These are phyloP conservation scores for Amanita brunnescens DNA, from an alignment of 768 basidiomycete genomes.

Conservation along the genomic window DNA sequence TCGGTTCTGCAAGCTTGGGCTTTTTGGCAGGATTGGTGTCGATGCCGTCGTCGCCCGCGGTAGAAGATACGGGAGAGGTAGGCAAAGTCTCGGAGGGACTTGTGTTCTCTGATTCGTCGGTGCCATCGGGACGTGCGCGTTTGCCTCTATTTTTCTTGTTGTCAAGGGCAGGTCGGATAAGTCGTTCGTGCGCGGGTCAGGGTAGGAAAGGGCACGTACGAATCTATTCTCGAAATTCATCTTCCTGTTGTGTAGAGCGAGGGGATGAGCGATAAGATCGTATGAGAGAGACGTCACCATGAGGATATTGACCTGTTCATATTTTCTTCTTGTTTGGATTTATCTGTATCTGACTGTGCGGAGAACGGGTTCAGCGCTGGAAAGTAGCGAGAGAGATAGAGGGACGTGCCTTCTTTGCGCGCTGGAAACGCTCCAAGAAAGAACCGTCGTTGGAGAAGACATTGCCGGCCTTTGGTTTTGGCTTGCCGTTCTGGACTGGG, in stretches of 20 bases:
- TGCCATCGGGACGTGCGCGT: slow-evolving; percentile 36
- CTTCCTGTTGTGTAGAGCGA: slow-evolving; percentile 33
- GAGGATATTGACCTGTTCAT: slow-evolving; percentile 33
- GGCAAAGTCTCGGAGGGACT: not conserved
- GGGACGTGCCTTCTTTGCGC: slow-evolving; percentile 39
- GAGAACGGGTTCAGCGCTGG: slow-evolving; percentile 6
- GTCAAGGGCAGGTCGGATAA: slow-evolving; percentile 1
- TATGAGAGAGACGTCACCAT: slow-evolving; percentile 5
- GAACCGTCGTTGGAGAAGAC: slow-evolving; percentile 66
- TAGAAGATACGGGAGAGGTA: not conserved
- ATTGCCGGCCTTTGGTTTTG: slow-evolving; percentile 34
- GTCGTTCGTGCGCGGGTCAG: no score
- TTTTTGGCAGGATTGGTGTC: not conserved
- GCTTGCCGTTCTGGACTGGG: slow-evolving; percentile 20
- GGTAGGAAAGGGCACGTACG: slow-evolving; percentile 29
- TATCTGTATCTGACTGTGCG: slow-evolving; percentile 48
- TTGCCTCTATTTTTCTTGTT: slow-evolving; percentile 52
- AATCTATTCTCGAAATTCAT: slow-evolving; percentile 52
- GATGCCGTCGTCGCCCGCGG: not conserved
- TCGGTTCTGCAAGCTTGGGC: not conserved
- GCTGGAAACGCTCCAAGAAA: slow-evolving; percentile 57
- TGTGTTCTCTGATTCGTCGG: slow-evolving; percentile 18
- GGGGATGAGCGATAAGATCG: slow-evolving; percentile 1
- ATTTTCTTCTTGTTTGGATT: slow-evolving; percentile 43
- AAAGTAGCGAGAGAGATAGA: not conserved